phyloP scores from a whole-genome alignment of 331 rosid species.

The Phaseolus coccineus region DNA sequence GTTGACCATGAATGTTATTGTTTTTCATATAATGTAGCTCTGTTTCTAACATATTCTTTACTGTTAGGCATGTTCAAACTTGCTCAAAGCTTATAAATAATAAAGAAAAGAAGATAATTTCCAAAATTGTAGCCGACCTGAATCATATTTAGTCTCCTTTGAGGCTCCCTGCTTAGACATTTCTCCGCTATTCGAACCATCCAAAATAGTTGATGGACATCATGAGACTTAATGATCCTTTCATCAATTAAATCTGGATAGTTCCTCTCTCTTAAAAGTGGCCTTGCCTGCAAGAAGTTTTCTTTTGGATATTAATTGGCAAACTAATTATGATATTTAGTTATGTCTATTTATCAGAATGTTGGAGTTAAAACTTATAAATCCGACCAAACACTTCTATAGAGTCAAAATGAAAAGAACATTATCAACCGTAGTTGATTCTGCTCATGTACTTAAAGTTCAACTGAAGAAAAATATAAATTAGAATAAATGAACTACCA shows the following conservation, averaged over 20 bases:
- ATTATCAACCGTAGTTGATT: not conserved
- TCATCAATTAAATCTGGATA: slow-evolving; percentile 80
- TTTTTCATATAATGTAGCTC: not conserved
- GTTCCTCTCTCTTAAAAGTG: slow-evolving; percentile 80
- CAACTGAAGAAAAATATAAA: not conserved
- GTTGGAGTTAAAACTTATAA: slow-evolving; percentile 16
- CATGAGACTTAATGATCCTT: slow-evolving; percentile 59
- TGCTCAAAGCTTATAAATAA: not conserved
- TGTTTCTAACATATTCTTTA: not conserved
- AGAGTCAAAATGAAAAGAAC: slow-evolving; percentile 11
- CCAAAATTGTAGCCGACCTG: slow-evolving; percentile 47
- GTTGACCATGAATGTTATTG: not conserved
- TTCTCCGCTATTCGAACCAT: slow-evolving; percentile 80
- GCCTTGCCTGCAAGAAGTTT: slow-evolving; percentile 78
- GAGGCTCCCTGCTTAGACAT: slow-evolving; percentile 77
- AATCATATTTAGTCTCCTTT: slow-evolving; percentile 66
- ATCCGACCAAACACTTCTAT: not conserved
- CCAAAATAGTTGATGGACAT: slow-evolving; percentile 82
- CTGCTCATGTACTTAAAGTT: not conserved
- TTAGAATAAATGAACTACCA: not conserved
- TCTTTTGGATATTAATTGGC: not conserved
- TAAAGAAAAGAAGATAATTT: not conserved
- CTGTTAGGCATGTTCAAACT: no score
- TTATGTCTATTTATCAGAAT: slow-evolving; percentile 2
- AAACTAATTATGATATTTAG: not conserved